Conservation (phyloP, 495 filamentous ascomycete genomes). For the Tuber brumale region DNA sequence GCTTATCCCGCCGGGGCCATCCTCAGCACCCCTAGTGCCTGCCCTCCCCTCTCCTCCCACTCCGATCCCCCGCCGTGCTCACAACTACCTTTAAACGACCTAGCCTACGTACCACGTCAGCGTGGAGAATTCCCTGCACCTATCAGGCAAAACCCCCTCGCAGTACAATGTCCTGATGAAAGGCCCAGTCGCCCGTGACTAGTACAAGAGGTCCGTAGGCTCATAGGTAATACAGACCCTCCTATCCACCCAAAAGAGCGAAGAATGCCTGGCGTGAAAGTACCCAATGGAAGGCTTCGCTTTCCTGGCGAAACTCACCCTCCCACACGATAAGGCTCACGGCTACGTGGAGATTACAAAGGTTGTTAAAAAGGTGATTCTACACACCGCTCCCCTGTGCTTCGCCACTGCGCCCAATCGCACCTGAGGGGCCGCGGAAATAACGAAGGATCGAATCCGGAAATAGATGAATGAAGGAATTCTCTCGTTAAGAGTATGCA, state of each 20-base stretch:
- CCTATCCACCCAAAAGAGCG: constrained; percentile 22
- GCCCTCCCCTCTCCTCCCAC: too few species aligned
- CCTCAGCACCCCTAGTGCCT: too few species aligned
- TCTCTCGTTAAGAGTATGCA: not conserved
- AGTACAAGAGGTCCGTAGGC: constrained; percentile 36
- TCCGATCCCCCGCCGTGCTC: too few species aligned
- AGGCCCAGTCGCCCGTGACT: constrained; percentile 40
- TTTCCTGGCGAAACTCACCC: constrained; percentile 17
- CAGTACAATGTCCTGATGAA: too few species aligned
- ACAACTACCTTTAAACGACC: too few species aligned
- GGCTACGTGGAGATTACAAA: constrained; percentile 7
- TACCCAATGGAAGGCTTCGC: constrained; percentile 44
- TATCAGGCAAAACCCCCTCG: too few species aligned
- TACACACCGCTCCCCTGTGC: constrained; percentile 16
- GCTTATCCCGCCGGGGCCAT: too few species aligned
- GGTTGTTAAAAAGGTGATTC: constrained; percentile 13
- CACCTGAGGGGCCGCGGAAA: not conserved
- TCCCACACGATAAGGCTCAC: not conserved
- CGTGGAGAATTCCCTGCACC: too few species aligned
- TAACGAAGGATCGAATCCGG: not conserved
- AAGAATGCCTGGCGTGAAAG: constrained; percentile 41
- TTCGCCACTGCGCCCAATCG: constrained; percentile 10
- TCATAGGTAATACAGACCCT: constrained; percentile 32
- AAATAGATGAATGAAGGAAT: constrained; percentile 5
- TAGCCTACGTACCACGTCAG: too few species aligned